Conservation (phyloP, 1,284 basidiomycete genomes). For the Moesziomyces antarcticus region DNA sequence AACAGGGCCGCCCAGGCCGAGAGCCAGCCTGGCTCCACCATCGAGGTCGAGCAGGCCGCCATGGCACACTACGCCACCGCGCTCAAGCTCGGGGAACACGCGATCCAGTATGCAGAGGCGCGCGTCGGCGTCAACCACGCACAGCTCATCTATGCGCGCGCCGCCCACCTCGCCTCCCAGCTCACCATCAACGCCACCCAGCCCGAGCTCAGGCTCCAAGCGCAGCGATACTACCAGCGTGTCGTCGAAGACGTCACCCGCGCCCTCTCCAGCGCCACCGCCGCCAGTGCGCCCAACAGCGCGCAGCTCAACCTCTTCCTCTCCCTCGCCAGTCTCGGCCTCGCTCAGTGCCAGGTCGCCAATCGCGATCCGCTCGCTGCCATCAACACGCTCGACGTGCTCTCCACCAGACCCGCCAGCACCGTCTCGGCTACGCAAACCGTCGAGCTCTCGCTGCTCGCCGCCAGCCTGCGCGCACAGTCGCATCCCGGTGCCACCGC, state of each 20-base stretch:
- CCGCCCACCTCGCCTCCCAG: constrained; percentile 57
- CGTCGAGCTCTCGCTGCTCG: constrained; percentile 58
- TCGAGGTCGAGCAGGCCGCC: constrained; percentile 32
- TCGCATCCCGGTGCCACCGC: constrained; percentile 58
- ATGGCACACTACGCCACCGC: constrained; percentile 54
- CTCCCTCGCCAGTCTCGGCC: constrained; percentile 61
- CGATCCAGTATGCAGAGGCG: constrained; percentile 65
- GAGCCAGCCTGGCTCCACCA: constrained; percentile 14
- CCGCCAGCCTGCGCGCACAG: constrained; percentile 54
- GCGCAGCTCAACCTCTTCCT: constrained; percentile 46
- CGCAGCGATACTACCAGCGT: constrained; percentile 58
- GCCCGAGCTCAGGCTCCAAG: constrained; percentile 49
- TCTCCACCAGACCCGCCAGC: constrained; percentile 42
- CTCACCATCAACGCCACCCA: constrained; percentile 48
- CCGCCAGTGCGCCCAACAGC: constrained; percentile 13
- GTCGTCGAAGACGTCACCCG: constrained; percentile 58
- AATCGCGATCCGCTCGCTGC: constrained; percentile 58
- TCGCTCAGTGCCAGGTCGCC: constrained; percentile 62
- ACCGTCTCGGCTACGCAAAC: constrained; percentile 38
- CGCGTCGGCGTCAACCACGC: constrained; percentile 56
- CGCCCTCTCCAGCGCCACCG: constrained; percentile 17
- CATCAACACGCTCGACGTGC: constrained; percentile 57
- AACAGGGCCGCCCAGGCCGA: constrained; percentile 46
- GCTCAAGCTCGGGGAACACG: constrained; percentile 65
- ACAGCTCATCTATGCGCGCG: constrained; percentile 59